Evolutionary conservation across 768 basidiomycete genomes (phyloP), one percentile per base, ranked within the genome.

Genomic region (Coprinopsis sp.): DNA sequence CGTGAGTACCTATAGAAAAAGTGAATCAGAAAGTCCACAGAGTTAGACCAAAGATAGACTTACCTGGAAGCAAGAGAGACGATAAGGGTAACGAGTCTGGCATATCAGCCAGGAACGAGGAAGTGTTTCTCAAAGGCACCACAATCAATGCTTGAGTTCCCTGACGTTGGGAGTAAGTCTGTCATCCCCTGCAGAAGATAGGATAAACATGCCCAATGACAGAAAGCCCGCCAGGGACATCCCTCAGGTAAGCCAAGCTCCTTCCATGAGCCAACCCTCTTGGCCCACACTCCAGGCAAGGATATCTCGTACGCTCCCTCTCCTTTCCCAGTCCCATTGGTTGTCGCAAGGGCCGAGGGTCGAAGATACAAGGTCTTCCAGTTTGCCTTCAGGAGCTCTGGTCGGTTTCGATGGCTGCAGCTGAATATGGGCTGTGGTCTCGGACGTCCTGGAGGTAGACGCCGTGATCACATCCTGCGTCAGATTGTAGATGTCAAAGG

Each of bases 51-150:
- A 49, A 54, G 43, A 47, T 36, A 12, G 57, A 76, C 68, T 53
- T 63, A 76, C 90, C 92, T 45, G 91, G 91, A 27, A 95, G 73
- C 49, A 79, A 64, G n/a, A 93, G 58, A 18, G 84, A 83, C 7
- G 87, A 89, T 23, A 95, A 65, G 6, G 83, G 74, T 0, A 78
- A 65, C 2, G 66, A 58, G 61, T 92, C 84, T 2, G 90, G 84
- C 37, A 95, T 68, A 25, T 76, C 67, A 10, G 74, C 67, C 39
- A 77, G 50, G 50, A 73, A 92, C 2, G 77, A 73, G 4, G 76
- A 67, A 43, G 81, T 58, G 45, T 79, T 68, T 47, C 90, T 72
- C 34, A 66, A 71, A n/a, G 78, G 76, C 25, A 91, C 59, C 18
- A 91, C 69, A 4, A 81, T 54, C 13, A 91, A 52, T 46, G 64